Base-by-base conservation (phyloP, 2,329 filamentous ascomycete species). In the Phaeosphaeriaceae sp. region DNA sequence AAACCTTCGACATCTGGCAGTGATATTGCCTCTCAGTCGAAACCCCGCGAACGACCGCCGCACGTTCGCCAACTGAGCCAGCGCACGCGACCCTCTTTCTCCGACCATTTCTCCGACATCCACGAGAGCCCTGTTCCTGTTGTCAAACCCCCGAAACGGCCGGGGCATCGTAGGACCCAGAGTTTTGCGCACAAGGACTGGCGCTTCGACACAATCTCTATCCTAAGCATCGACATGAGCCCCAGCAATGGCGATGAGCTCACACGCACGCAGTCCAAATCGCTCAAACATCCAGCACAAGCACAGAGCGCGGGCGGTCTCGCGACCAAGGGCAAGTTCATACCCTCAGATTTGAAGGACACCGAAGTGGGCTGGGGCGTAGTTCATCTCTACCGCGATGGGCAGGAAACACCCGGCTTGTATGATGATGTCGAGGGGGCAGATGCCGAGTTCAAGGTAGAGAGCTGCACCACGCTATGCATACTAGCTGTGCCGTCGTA, bases 401-500 rank as follows among this genome's bases (percentile, higher is more conserved):
- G 86, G 1, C 87, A 92, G 57, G 91, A 96, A 75, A 89, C 89
- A 0, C 82, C 86, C 1, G 85, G 82, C 13, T 79, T 92, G 13
- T 82, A 86, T 56, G 81, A 84, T 46, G 81, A 85, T 61, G 79
- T 68, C 49, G 68, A 74, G 46, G 64, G 69, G 44, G 73, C 74
- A 44, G 57, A 56, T 22, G 66, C 66, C 21, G 59, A 63, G 40
- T 80, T 81, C 68, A 78, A 78, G 46, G 77, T 83, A n/a, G 85
- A 88, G 31, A 88, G 92, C 57, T 96, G 91, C 75, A 95, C 91
- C 2, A 96, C 92, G 0, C 79, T 99, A 17, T 98, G 95, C 76
- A 94, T 99, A 63, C 88, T 97, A 25, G 93, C 94, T 5, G 94
- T 99, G 15, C 95, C 95, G 7, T 95, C 91, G 27, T 98, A 97